phyloP scores from a whole-genome alignment of 495 filamentous ascomycete species.

The Neurospora sublineolata region DNA sequence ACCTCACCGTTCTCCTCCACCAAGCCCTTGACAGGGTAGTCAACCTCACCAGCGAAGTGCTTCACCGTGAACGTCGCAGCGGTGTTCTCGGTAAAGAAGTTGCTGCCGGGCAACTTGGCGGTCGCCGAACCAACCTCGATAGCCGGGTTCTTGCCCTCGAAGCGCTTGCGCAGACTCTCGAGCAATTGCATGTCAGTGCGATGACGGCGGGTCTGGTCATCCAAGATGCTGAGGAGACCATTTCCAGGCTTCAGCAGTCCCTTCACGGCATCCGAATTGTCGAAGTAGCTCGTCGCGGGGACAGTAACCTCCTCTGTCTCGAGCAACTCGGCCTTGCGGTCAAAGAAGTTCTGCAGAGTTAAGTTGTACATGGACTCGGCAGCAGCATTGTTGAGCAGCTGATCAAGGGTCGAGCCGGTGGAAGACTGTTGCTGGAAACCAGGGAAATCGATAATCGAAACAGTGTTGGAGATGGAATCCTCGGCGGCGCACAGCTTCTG shows the following conservation, averaged over 20 bases:
- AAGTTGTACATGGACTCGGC: slow-evolving; percentile 86
- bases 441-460: slow-evolving; percentile 92
- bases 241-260: slow-evolving; percentile 85
- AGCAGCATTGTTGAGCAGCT: slow-evolving; percentile 89
- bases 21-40: slow-evolving; percentile 75
- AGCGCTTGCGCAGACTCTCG: slow-evolving; percentile 81
- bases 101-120: slow-evolving; percentile 61
- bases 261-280: slow-evolving; percentile 88
- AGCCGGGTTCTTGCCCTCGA: slow-evolving; percentile 85
- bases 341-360: slow-evolving; percentile 90
- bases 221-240: slow-evolving; percentile 82
- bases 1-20: slow-evolving; percentile 93
- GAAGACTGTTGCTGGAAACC: slow-evolving; percentile 77
- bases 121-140: slow-evolving; percentile 62
- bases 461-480: slow-evolving; percentile 79
- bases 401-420: slow-evolving; percentile 78
- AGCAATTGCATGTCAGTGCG: slow-evolving; percentile 80
- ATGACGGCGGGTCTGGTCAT: slow-evolving; percentile 85
- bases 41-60: slow-evolving; percentile 95
- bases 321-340: slow-evolving; percentile 77
- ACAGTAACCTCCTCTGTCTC: slow-evolving; percentile 87
- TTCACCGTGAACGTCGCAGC: slow-evolving; percentile 76
- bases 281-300: slow-evolving; percentile 87
- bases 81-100: slow-evolving; percentile 68
- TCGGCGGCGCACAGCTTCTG: slow-evolving; percentile 79